A percentile compares a stretch with the other conserved stretches of the same genome.
phyloP scores from a whole-genome alignment of 495 filamentous ascomycete genomes.

The Patellaria atrata region DNA sequence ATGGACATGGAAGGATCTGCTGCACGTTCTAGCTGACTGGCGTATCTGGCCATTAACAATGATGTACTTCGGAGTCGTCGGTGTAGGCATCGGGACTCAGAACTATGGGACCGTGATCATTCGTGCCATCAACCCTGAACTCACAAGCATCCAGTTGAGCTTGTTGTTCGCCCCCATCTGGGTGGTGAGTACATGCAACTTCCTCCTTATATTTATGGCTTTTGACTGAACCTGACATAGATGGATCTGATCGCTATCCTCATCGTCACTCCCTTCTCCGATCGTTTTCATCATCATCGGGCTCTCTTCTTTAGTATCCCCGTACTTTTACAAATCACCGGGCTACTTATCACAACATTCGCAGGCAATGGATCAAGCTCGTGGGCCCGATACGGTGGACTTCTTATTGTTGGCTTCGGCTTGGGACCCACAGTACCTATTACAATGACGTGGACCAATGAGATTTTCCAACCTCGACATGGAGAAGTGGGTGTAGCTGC shows the following conservation, averaged over 20 bases:
- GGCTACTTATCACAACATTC: conserved; percentile 67
- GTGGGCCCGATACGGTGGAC: conserved; percentile 76
- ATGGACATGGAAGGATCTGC: conserved; percentile 58
- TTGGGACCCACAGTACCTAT: conserved; percentile 84
- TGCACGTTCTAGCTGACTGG: conserved; percentile 63
- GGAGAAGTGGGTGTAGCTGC: conserved; percentile 88
- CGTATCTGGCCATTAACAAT: conserved; percentile 67
- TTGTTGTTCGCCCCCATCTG: conserved; percentile 81
- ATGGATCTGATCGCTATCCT: conserved; percentile 85
- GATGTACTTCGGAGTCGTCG: conserved; percentile 93
- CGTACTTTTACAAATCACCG: conserved; percentile 65
- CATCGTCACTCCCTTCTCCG: conserved; percentile 68
- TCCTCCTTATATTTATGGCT: conserved; percentile 3
- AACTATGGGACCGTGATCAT: conserved; percentile 80
- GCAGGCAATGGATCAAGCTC: conserved; percentile 44
- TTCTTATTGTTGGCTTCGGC: conserved; percentile 84
- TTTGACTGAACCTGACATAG: conserved; percentile 23
- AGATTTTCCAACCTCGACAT: conserved; percentile 80
- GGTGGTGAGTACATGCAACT: conserved; percentile 45
- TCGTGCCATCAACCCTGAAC: conserved; percentile 51
- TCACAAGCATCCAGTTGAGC: conserved; percentile 63
- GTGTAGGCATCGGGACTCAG: conserved; percentile 80
- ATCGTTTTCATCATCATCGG: conserved; percentile 71
- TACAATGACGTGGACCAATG: conserved; percentile 84
- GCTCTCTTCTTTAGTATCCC: conserved; percentile 70